Evolutionary conservation across 495 filamentous ascomycete genomes (phyloP).

Genomic region (Penicillium crystallinum): DNA sequence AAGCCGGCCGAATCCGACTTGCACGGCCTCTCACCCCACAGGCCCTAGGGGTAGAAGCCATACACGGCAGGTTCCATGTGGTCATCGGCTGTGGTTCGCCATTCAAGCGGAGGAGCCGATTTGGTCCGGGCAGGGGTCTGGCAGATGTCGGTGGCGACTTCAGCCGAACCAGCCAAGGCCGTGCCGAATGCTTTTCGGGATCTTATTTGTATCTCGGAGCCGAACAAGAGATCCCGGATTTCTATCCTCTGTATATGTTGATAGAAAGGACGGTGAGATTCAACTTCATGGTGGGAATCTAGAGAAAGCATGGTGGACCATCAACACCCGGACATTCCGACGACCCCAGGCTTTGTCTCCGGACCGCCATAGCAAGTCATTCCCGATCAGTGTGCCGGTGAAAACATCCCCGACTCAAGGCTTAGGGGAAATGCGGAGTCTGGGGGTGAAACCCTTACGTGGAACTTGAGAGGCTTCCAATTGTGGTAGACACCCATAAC

Average conservation of each 20-base stretch:
- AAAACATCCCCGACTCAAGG: constrained; percentile 7
- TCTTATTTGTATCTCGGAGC: constrained; percentile 2
- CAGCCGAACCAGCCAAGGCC: background rate
- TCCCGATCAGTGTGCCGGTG: constrained; percentile 22
- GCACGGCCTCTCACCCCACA: constrained; percentile 14
- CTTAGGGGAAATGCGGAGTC: constrained; percentile 21
- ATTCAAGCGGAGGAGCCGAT: constrained; percentile 18
- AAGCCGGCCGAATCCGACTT: constrained; percentile 16
- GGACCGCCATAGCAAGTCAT: constrained; percentile 1
- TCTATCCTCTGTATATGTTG: too few species aligned
- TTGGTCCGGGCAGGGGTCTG: constrained; percentile 9
- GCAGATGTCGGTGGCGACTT: constrained; percentile 10
- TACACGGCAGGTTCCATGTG: constrained; percentile 14
- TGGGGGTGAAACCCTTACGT: constrained; percentile 4
- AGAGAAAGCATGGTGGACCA: constrained; percentile 11
- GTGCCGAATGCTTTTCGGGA: constrained; percentile 16
- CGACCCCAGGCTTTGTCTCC: constrained; percentile 17
- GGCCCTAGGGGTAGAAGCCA: constrained; percentile 8
- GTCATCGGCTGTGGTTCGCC: constrained; percentile 20
- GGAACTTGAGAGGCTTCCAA: too few species aligned
- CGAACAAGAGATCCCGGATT: background rate
- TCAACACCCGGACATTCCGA: constrained; percentile 9
- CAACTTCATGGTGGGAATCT: too few species aligned
- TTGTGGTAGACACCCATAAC: too few species aligned
- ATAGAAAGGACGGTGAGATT: too few species aligned